Conservation (phyloP, 2,329 filamentous ascomycete species). For the Colletotrichum sp. region DNA sequence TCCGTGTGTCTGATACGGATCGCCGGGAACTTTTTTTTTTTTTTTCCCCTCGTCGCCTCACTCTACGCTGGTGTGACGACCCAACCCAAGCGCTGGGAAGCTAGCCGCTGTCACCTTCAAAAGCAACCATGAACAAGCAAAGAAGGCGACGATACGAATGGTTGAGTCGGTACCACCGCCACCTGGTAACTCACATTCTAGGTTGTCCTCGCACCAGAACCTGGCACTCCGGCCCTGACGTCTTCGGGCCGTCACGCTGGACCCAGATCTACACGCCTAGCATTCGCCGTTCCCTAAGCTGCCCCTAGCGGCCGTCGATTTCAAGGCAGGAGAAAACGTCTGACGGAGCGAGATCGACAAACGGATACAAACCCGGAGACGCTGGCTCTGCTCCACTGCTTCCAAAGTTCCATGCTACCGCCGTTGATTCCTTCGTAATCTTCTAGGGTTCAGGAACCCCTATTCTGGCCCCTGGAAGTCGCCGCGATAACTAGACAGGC, state of each 20-base stretch:
- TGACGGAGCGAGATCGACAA: slow-evolving; percentile 16
- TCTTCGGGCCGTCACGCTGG: slow-evolving; percentile 17
- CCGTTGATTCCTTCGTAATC: neutral
- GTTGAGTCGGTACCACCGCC: neutral
- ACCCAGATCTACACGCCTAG: slow-evolving; percentile 17
- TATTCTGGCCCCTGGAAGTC: slow-evolving; percentile 5
- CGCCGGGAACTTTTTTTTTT: neutral
- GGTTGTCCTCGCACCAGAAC: neutral
- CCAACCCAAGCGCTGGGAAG: neutral
- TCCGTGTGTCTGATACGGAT: neutral
- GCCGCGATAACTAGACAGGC: neutral
- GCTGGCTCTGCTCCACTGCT: slow-evolving; percentile 14
- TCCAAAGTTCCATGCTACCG: slow-evolving; percentile 14
- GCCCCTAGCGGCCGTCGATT: slow-evolving; percentile 1
- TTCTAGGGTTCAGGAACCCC: slow-evolving; percentile 14
- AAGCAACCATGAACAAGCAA: neutral
- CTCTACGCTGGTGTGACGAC: neutral
- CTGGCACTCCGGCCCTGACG: neutral
- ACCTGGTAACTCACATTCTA: neutral
- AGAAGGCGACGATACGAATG: neutral
- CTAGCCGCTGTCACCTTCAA: neutral
- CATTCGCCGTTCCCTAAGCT: neutral
- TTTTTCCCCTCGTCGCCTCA: neutral
- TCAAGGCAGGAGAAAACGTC: neutral
- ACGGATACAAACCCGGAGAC: neutral